phyloP scores from a whole-genome alignment of 768 basidiomycete species.

The Cystofilobasidium bisporidii region DNA sequence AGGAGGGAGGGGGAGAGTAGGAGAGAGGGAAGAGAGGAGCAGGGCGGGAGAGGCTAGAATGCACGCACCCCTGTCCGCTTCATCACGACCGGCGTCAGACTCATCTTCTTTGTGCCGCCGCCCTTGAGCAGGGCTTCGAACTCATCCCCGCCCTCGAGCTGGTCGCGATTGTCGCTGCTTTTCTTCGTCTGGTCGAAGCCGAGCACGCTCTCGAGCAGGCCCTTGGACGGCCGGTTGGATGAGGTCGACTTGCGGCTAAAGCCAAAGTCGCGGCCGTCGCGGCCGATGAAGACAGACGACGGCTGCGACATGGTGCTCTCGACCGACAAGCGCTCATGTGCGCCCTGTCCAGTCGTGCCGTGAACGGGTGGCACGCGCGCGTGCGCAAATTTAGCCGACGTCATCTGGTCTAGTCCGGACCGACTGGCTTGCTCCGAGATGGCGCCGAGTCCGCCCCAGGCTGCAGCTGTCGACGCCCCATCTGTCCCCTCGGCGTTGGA shows the following conservation, averaged over 20 bases:
- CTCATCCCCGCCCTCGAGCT: slow-evolving; percentile 3
- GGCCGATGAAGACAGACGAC: background rate
- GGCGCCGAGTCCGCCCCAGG: background rate
- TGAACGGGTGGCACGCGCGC: too few relatives aligned
- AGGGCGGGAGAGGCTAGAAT: background rate
- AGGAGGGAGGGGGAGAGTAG: background rate
- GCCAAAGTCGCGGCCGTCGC: background rate
- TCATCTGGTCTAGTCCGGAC: background rate
- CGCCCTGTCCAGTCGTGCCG: too few relatives aligned
- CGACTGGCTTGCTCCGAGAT: background rate
- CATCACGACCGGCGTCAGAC: slow-evolving; percentile 16
- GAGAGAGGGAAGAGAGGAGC: background rate
- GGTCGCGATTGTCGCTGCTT: background rate
- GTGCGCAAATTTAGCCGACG: too few relatives aligned
- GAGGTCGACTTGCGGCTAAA: slow-evolving; percentile 14
- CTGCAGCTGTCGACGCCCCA: too few relatives aligned
- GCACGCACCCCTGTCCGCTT: slow-evolving; percentile 15
- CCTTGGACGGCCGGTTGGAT: background rate
- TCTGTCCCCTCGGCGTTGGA: background rate
- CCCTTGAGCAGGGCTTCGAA: slow-evolving; percentile 22
- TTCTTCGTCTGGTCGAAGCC: background rate
- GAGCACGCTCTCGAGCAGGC: background rate
- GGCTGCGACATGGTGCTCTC: slow-evolving; percentile 2
- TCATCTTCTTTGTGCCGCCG: slow-evolving; percentile 20
- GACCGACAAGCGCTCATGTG: background rate